Conservation (phyloP, 257 asterid species). For the Thymus quinquecostatus region DNA sequence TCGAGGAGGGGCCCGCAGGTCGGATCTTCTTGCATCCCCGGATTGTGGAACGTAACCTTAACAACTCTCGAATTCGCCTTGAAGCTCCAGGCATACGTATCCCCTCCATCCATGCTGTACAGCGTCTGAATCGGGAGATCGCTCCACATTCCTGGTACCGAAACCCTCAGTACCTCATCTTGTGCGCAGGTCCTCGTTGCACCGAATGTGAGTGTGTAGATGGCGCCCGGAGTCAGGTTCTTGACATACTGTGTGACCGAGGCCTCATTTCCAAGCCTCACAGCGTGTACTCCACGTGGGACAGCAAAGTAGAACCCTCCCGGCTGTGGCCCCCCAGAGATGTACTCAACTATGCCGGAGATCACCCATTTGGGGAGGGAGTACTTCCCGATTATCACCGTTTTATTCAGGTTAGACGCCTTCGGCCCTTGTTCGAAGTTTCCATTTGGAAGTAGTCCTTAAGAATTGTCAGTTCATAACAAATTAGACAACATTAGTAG, state of each 20-base stretch:
- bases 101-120: conserved; percentile 76
- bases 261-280: conserved; percentile 76
- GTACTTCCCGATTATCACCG: conserved; percentile 58
- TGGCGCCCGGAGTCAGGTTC: conserved; percentile 40
- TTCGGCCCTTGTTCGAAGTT: conserved; percentile 71
- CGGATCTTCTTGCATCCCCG: conserved; percentile 79
- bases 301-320: conserved; percentile 66
- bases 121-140: conserved; percentile 73
- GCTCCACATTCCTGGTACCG: conserved; percentile 57
- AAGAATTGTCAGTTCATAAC: not conserved
- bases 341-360: conserved; percentile 65
- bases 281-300: conserved; percentile 77
- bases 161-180: conserved; percentile 61
- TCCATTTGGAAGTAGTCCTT: conserved; percentile 67
- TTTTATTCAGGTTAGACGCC: conserved; percentile 54
- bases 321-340: conserved; percentile 78
- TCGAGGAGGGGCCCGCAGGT: conserved; percentile 81
- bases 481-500: not conserved
- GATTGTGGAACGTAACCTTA: conserved; percentile 68
- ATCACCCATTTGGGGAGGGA: conserved; percentile 82
- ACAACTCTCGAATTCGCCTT: conserved; percentile 53
- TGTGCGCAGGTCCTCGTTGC: conserved; percentile 87
- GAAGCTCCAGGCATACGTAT: conserved; percentile 82
- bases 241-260: conserved; percentile 56
- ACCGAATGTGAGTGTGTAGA: conserved; percentile 61